Evolutionary conservation across 2,329 filamentous ascomycete species (phyloP).

Genomic region (Pyricularia pennisetigena): DNA sequence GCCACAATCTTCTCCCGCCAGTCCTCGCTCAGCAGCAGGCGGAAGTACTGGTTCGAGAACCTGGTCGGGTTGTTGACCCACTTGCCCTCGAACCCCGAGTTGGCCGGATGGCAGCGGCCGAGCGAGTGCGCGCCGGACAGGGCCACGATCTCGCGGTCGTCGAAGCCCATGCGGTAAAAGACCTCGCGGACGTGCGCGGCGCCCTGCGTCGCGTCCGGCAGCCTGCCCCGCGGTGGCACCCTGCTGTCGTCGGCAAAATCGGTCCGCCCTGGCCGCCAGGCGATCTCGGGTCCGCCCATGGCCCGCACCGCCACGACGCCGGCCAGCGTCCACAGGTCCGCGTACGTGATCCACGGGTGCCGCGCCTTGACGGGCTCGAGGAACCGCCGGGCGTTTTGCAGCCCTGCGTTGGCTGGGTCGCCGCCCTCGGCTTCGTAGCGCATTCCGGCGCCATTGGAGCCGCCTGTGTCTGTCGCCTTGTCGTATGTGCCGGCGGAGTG

Average conservation of each 20-base stretch:
- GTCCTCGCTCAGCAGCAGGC: slow-evolving; percentile 20
- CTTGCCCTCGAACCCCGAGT: slow-evolving; percentile 27
- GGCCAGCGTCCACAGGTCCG: slow-evolving; percentile 56
- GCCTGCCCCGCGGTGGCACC: slow-evolving; percentile 44
- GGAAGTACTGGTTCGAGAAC: slow-evolving; percentile 27
- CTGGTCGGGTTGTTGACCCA: slow-evolving; percentile 26
- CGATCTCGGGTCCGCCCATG: slow-evolving; percentile 48
- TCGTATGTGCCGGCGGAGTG: slow-evolving; percentile 57
- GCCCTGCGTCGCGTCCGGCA: slow-evolving; percentile 71
- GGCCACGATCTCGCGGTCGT: slow-evolving; percentile 91
- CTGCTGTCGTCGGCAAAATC: slow-evolving; percentile 53
- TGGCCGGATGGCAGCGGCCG: slow-evolving; percentile 46
- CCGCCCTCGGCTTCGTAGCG: slow-evolving; percentile 54
- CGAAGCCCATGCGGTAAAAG: slow-evolving; percentile 94
- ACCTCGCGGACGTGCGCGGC: slow-evolving; percentile 76
- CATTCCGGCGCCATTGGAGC: slow-evolving; percentile 57
- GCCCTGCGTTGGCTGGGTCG: slow-evolving; percentile 54
- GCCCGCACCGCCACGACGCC: slow-evolving; percentile 47
- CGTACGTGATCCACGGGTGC: slow-evolving; percentile 52
- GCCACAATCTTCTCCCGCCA: slow-evolving; percentile 39
- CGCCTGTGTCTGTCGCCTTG: slow-evolving; percentile 47
- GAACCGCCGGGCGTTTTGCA: slow-evolving; percentile 53
- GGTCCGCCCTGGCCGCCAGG: slow-evolving; percentile 48
- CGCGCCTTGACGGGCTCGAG: slow-evolving; percentile 47
- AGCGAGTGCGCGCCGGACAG: slow-evolving; percentile 76